Evolutionary conservation across 1,139 yeast genomes (phyloP), one percentile per base, ranked within the genome.

Genomic region (Geotrichum klebahnii): DNA sequence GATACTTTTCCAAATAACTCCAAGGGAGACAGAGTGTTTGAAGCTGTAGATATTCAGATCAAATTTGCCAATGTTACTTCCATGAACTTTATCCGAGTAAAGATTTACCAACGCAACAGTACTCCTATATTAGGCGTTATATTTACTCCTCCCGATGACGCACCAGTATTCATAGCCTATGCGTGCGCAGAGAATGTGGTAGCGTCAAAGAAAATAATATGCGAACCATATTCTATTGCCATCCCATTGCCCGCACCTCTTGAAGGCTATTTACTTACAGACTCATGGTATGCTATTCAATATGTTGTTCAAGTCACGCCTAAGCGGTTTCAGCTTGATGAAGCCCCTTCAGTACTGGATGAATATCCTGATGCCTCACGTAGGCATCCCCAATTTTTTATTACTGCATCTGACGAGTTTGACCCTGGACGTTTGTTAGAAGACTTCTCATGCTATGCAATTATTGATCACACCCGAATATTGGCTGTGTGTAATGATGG

Each of bases 11-110:
- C n/a, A n/a, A n/a, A n/a, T n/a, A n/a, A n/a, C n/a, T n/a, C n/a
- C n/a, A n/a, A n/a, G n/a, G n/a, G n/a, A n/a, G n/a, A n/a, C n/a
- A n/a, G 26, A 23, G 22, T 5, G 5, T 16, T 9, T 14, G 5
- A 14, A 40, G 19, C 35, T 17, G 10, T 31, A 22, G 10, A 29
- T 16, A 23, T 40, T 17, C 4, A 5, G 20, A 23, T 40, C 6
- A 17, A 40, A 14, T 28, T 40, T 14, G 44, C 23, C 14, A 24
- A 26, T 19, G 35, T 40, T 8, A 28, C 35, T 9, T 40, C 44
- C 10, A 40, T 40, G 35, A 23, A 37, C 6, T 37, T 26, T 26
- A 26, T 26, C 10, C 29, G 10, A 26, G 5, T 26, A 5, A 26
- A 26, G 9, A 26, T 6, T 26, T 6, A 26, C 5, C 9, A 10